Conservation (phyloP, 305 asterid genomes). For the Coffea humblotiana region DNA sequence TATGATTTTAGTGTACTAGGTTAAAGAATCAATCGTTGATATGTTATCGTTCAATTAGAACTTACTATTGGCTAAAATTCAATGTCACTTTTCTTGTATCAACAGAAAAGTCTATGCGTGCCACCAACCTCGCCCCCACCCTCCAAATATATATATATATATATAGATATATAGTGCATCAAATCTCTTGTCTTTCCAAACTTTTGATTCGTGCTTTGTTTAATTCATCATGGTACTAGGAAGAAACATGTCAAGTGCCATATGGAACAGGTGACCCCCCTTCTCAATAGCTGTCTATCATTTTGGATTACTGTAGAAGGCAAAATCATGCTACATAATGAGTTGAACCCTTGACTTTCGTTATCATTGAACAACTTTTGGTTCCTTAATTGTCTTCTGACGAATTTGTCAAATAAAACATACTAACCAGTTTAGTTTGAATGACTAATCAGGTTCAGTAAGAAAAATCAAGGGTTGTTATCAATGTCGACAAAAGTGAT, state of each 20-base stretch:
- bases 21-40: too few relatives aligned
- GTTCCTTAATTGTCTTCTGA: neutral
- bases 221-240: neutral
- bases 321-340: neutral
- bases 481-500: neutral
- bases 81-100: too few relatives aligned
- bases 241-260: slow-evolving; percentile 3
- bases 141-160: too few relatives aligned
- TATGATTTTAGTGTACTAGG: too few relatives aligned
- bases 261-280: neutral
- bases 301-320: slow-evolving; percentile 1
- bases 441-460: too few relatives aligned
- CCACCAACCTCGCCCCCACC: too few relatives aligned
- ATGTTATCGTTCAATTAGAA: too few relatives aligned
- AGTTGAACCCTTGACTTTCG: slow-evolving; percentile 2
- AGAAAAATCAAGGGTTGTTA: neutral
- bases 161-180: too few relatives aligned
- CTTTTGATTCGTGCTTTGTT: neutral
- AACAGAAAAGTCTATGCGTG: too few relatives aligned
- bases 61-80: too few relatives aligned
- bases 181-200: neutral
- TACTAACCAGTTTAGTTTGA: neutral
- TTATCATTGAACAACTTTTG: neutral
- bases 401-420: slow-evolving; percentile 23
- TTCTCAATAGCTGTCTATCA: slow-evolving; percentile 19